Evolutionary conservation across 768 basidiomycete species (phyloP), one percentile per base, ranked within the genome.

Genomic region (Podaxis pistillaris): DNA sequence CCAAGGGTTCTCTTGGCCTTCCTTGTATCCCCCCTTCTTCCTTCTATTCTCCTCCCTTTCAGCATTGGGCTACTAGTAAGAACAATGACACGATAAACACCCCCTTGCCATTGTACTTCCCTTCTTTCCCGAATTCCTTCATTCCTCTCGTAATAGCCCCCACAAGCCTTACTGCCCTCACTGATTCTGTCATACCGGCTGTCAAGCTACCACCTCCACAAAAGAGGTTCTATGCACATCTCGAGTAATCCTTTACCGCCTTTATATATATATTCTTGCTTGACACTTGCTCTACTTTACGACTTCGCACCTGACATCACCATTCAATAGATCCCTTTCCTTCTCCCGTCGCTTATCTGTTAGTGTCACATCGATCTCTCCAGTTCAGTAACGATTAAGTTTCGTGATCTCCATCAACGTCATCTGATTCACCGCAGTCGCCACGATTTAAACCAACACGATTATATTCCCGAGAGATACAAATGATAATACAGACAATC

Each of bases 131-230:
- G 44, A 58, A 46, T 47, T 44, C n/a, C 54, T 17, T 30, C 24
- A 12, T 13, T 37, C 22, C 28, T 53, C 36, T 47, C 40, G 50
- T 61, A 55, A 53, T 54, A 11, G 22, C 22, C 57, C 44, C 13
- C 57, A 26, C 41, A 58, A 58, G 30, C 41, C 57, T 41, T 58
- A 13, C 17, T 33, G 36, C 46, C 58, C 22, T 59, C 49, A 24
- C 37, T 60, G 51, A 60, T 60, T 54, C 59, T 54, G 59, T 60
- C 59, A 60, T 53, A 37, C 3, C 30, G 8, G 37, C 38, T 60
- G 59, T 60, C 51, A 51, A 36, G 13, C 2, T 7, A 26, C 4
- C 24, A 17, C 46, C 4, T 50, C 38, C 47, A 46, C 8, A 49
- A 28, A 49, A 56, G 17, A 13, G 26, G 54, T 56, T 22, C 9